These are phyloP conservation scores for Amphicarpaea edgeworthii DNA, from an alignment of 306 rosid species.

Conservation along the genomic window DNA sequence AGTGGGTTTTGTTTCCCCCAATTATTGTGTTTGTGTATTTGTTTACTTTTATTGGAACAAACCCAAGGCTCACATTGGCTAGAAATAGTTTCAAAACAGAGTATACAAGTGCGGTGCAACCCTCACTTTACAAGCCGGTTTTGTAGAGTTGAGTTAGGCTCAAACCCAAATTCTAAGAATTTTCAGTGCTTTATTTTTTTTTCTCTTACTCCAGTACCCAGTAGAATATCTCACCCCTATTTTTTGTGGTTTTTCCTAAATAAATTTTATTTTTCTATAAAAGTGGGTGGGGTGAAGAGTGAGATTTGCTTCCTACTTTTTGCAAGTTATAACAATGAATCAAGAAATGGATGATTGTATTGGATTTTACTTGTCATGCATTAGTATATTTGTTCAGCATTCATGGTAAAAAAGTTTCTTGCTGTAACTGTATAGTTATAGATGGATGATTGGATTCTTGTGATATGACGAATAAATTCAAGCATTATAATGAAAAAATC, in stretches of 20 bases:
- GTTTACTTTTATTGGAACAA: not conserved
- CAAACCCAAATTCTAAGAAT: too few species aligned
- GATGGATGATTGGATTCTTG: conserved; percentile 26
- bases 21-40: conserved; percentile 25
- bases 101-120: too few species aligned
- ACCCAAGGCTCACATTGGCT: too few species aligned
- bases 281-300: not conserved
- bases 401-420: not conserved
- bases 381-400: conserved; percentile 1
- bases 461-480: conserved; percentile 13
- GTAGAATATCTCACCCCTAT: conserved; percentile 16
- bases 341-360: not conserved
- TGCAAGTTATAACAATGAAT: not conserved
- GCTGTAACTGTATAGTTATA: conserved; percentile 20
- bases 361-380: conserved; percentile 32
- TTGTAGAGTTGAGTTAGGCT: too few species aligned
- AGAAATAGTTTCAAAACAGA: too few species aligned
- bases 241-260: conserved; percentile 1
- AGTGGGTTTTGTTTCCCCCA: conserved; percentile 11
- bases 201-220: not conserved
- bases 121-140: too few species aligned
- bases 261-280: conserved; percentile 17
- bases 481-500: not conserved
- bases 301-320: conserved; percentile 8
- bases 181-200: not conserved